These are phyloP conservation scores for Lactarius hengduanensis DNA, from an alignment of 768 basidiomycete genomes.

Conservation along the genomic window DNA sequence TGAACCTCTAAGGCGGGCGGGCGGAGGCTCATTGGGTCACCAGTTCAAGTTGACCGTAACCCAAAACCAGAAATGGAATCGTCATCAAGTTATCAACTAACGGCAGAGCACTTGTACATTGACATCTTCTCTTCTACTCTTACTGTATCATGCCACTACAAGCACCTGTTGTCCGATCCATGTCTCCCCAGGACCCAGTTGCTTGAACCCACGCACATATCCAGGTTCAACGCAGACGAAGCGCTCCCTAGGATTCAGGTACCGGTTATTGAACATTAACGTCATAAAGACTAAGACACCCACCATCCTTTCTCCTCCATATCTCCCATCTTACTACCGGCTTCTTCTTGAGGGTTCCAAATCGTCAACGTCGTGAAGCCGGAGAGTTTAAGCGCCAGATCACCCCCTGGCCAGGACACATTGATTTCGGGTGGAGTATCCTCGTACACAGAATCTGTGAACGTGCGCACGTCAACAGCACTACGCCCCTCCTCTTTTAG, in stretches of 20 bases:
- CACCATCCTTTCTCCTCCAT: slow-evolving; percentile 91
- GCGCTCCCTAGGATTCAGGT: slow-evolving; percentile 52
- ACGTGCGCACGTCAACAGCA: slow-evolving; percentile 61
- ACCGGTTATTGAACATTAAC: neutral
- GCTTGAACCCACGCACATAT: slow-evolving; percentile 68
- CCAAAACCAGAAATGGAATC: neutral
- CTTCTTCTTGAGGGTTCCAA: slow-evolving; percentile 85
- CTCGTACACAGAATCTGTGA: slow-evolving; percentile 79
- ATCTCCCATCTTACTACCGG: slow-evolving; percentile 74
- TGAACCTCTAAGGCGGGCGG: slow-evolving; percentile 40
- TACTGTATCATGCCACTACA: slow-evolving; percentile 38
- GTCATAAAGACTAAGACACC: slow-evolving; percentile 31
- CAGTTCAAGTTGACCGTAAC: neutral
- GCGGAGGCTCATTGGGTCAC: slow-evolving; percentile 12
- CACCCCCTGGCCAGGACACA: slow-evolving; percentile 58
- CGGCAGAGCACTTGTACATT: neutral
- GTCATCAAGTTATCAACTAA: too few relatives aligned
- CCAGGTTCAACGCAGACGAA: slow-evolving; percentile 95
- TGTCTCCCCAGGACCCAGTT: slow-evolving; percentile 57
- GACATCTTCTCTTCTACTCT: neutral
- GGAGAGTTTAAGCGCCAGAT: slow-evolving; percentile 50
- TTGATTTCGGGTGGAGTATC: slow-evolving; percentile 55
- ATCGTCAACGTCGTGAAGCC: slow-evolving; percentile 80
- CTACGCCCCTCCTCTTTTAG: slow-evolving; percentile 59
- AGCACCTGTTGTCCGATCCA: slow-evolving; percentile 80